Conservation (phyloP, 495 filamentous ascomycete species). For the Talaromyces proteolyticus region DNA sequence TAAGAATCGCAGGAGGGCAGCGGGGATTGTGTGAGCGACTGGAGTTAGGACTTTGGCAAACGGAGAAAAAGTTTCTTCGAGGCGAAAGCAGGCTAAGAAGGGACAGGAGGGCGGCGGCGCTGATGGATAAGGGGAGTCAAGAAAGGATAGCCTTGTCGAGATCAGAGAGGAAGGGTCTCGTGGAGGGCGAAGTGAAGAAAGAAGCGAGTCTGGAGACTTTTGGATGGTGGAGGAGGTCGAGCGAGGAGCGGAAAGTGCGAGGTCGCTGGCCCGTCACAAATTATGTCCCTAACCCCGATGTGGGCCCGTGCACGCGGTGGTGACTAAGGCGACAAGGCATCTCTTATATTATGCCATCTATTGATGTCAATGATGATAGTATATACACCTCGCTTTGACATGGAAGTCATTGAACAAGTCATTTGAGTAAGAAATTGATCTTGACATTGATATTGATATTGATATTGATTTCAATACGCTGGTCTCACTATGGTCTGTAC, state of each 20-base stretch:
- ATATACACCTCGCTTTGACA: no score
- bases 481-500: background rate
- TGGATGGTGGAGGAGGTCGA: background rate
- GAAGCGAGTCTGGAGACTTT: background rate
- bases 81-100: background rate
- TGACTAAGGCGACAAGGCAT: background rate
- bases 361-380: no score
- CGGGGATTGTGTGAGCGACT: constrained; percentile 1
- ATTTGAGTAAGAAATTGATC: no score
- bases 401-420: no score
- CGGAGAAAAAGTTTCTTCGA: background rate
- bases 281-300: no score
- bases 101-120: background rate
- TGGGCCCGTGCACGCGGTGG: background rate
- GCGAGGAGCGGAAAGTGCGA: background rate
- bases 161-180: background rate
- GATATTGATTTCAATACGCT: no score
- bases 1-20: background rate
- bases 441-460: no score
- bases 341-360: no score
- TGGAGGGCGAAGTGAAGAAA: background rate
- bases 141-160: background rate
- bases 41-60: background rate
- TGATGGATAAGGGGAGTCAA: background rate
- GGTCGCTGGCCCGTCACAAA: background rate